phyloP scores from a whole-genome alignment of 2,329 filamentous ascomycete genomes.

The Apiospora hydei region DNA sequence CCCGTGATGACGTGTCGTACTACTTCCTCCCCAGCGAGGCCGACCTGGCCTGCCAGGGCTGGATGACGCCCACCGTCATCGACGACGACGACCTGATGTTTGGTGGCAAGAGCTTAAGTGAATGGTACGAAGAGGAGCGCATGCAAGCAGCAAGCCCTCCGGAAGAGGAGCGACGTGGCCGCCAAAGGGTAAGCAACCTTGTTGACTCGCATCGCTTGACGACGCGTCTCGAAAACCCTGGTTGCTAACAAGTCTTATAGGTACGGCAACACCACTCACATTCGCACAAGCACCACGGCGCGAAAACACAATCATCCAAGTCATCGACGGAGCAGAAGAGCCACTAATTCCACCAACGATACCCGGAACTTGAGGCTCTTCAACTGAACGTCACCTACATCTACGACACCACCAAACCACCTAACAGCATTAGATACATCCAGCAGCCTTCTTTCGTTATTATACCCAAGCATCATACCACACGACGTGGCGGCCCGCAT shows the following conservation, averaged over 20 bases:
- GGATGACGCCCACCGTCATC: constrained; percentile 64
- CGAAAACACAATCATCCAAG: constrained; percentile 25
- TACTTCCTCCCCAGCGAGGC: constrained; percentile 40
- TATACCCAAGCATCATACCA: constrained; percentile 21
- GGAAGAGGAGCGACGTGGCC: constrained; percentile 49
- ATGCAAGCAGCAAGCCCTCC: constrained; percentile 52
- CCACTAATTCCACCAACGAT: constrained; percentile 29
- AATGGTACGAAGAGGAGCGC: constrained; percentile 67
- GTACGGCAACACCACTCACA: constrained; percentile 36
- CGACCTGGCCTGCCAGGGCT: constrained; percentile 42
- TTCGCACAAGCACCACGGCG: constrained; percentile 35
- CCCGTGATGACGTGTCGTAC: constrained; percentile 38
- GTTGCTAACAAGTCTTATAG: constrained; percentile 30
- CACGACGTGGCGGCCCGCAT: constrained; percentile 3
- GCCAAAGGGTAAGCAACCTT: constrained; percentile 44
- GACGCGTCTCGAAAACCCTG: not conserved
- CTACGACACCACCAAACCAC: not conserved
- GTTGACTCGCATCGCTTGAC: not conserved
- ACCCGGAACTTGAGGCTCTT: constrained; percentile 6
- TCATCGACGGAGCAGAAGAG: constrained; percentile 38
- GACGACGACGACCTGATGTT: constrained; percentile 69
- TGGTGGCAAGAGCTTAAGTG: constrained; percentile 64
- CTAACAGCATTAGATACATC: constrained; percentile 14
- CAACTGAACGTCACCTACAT: constrained; percentile 26
- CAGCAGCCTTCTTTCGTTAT: constrained; percentile 18